A percentile compares a stretch with the other conserved stretches of the same genome.
These are phyloP conservation scores for Aegilops speltoides DNA, from an alignment of 176 grass and related monocot species.

Conservation along the genomic window DNA sequence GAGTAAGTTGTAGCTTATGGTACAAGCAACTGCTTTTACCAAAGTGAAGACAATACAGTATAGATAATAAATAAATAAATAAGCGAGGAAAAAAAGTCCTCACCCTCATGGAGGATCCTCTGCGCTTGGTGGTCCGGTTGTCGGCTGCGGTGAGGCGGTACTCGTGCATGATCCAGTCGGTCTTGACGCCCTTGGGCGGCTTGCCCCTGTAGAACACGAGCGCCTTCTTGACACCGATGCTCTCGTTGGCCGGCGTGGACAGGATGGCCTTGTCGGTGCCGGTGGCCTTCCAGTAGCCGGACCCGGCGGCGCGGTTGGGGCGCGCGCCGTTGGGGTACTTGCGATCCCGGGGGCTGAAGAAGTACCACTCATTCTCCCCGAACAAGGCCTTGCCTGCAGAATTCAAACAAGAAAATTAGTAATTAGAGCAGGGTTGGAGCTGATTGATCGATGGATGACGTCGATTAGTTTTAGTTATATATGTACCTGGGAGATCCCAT, in stretches of 20 bases:
- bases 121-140: conserved; percentile 12
- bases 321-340: conserved; percentile 73
- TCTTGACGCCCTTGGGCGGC: conserved; percentile 66
- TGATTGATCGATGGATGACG: not conserved
- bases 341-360: conserved; percentile 64
- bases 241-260: not conserved
- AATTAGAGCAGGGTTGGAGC: not conserved
- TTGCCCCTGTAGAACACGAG: conserved; percentile 77
- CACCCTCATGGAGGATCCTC: conserved; percentile 62
- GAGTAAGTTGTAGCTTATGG: not conserved
- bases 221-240: conserved; percentile 68
- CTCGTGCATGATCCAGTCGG: conserved; percentile 97
- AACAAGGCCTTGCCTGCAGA: conserved; percentile 44
- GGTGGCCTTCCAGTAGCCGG: conserved; percentile 72
- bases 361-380: conserved; percentile 73
- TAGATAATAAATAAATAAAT: not conserved
- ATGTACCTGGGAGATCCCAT: conserved; percentile 78
- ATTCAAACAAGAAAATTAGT: not conserved
- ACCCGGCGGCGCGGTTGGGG: conserved; percentile 56
- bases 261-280: conserved; percentile 60
- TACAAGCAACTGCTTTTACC: not conserved
- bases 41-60: not conserved
- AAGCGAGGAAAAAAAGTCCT: not conserved
- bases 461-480: not conserved
- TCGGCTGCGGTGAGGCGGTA: conserved; percentile 38